A percentile compares a stretch with the other conserved stretches of the same genome.
Evolutionary conservation across 2,329 filamentous ascomycete genomes (phyloP).

Genomic region (Penicillium occitanis): DNA sequence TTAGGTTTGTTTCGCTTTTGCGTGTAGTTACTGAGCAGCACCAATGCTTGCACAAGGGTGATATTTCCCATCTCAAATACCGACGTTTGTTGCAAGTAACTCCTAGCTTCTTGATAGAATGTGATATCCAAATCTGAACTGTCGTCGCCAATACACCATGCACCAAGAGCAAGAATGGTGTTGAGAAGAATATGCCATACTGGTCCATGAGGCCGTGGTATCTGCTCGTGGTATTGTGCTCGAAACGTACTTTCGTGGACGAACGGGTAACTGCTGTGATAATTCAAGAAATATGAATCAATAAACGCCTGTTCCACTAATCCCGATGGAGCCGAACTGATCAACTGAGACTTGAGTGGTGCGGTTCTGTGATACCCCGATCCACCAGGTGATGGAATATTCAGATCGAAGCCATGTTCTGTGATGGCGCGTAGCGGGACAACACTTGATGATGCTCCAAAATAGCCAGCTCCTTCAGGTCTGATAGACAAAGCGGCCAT

Average conservation of each 20-base stretch:
- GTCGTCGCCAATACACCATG: constrained; percentile 45
- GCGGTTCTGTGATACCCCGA: constrained; percentile 31
- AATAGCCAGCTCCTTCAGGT: constrained; percentile 42
- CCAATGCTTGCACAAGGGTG: constrained; percentile 49
- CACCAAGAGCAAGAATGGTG: constrained; percentile 48
- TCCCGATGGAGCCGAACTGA: constrained; percentile 40
- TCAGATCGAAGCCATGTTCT: constrained; percentile 42
- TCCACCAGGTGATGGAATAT: constrained; percentile 34
- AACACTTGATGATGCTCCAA: constrained; percentile 43
- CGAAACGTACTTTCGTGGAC: constrained; percentile 51
- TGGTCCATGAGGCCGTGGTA: constrained; percentile 43
- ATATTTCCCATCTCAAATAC: constrained; percentile 53
- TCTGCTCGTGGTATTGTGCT: constrained; percentile 48
- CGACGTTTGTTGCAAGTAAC: constrained; percentile 46
- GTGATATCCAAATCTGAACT: constrained; percentile 47
- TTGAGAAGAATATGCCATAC: constrained; percentile 50
- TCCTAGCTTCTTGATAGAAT: constrained; percentile 49
- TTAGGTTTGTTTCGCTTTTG: constrained; percentile 55
- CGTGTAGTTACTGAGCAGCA: constrained; percentile 51
- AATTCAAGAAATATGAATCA: constrained; percentile 50
- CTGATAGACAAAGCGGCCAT: constrained; percentile 44
- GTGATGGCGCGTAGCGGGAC: constrained; percentile 40
- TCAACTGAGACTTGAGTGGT: constrained; percentile 40
- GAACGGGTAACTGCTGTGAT: constrained; percentile 50
- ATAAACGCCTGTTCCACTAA: constrained; percentile 44